Evolutionary conservation across 2,329 filamentous ascomycete genomes (phyloP).

Genomic region (Endoconidiophora polonica): DNA sequence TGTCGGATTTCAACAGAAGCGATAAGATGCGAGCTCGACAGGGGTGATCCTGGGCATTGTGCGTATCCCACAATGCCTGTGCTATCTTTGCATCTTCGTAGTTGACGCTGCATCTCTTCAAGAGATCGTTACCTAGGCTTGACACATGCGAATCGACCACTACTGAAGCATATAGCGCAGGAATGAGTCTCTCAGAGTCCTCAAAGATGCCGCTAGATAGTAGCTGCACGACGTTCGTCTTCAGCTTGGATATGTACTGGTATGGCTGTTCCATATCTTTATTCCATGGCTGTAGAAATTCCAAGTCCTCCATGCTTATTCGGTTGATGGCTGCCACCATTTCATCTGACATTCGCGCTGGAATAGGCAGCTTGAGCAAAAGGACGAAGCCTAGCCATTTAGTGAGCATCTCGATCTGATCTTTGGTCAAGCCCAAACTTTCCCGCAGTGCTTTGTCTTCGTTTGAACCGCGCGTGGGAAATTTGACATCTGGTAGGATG

Average conservation of each 20-base stretch:
- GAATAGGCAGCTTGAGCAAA: slow-evolving; percentile 31
- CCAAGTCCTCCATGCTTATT: slow-evolving; percentile 46
- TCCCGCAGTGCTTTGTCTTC: slow-evolving; percentile 56
- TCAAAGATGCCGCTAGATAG: slow-evolving; percentile 74
- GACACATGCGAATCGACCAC: slow-evolving; percentile 68
- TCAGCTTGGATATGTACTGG: slow-evolving; percentile 25
- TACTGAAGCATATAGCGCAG: slow-evolving; percentile 67
- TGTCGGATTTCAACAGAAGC: slow-evolving; percentile 59
- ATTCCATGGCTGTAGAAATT: slow-evolving; percentile 52
- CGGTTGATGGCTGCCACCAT: slow-evolving; percentile 5
- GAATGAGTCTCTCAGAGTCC: slow-evolving; percentile 67
- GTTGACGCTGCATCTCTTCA: slow-evolving; percentile 63
- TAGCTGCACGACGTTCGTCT: slow-evolving; percentile 46
- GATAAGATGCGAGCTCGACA: slow-evolving; percentile 63
- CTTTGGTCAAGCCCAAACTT: slow-evolving; percentile 46
- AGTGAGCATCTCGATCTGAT: slow-evolving; percentile 60
- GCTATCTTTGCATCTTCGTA: slow-evolving; percentile 54
- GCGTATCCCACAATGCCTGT: slow-evolving; percentile 51
- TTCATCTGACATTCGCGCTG: neutral
- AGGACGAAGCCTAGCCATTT: slow-evolving; percentile 63
- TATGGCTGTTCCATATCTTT: slow-evolving; percentile 14
- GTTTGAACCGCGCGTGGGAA: slow-evolving; percentile 61
- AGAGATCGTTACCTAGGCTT: slow-evolving; percentile 70
- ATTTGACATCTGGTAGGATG: slow-evolving; percentile 50
- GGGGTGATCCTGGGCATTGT: slow-evolving; percentile 53